A percentile compares a stretch with the other conserved stretches of the same genome.
Evolutionary conservation across 768 basidiomycete genomes (phyloP).

Genomic region (Kwoniella europaea): DNA sequence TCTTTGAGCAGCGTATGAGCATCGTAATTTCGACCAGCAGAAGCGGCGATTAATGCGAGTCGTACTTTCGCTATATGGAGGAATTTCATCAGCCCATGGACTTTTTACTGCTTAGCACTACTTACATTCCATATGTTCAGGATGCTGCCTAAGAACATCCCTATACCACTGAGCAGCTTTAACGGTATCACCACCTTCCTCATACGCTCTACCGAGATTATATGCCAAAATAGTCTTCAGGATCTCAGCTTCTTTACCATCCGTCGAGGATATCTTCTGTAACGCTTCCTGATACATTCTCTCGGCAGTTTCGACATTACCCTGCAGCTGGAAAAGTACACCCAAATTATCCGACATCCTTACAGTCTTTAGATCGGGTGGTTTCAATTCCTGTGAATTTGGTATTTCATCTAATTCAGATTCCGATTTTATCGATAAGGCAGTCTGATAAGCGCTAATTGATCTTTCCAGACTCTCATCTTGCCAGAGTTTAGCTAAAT

Average conservation of each 20-base stretch:
- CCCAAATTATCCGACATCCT: constrained; percentile 81
- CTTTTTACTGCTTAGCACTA: constrained; percentile 23
- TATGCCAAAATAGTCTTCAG: constrained; percentile 83
- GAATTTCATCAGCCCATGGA: constrained; percentile 11
- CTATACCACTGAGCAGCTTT: constrained; percentile 85
- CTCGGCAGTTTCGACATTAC: constrained; percentile 50
- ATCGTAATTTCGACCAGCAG: constrained; percentile 72
- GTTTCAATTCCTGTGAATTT: constrained; percentile 1
- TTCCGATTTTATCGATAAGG: constrained; percentile 67
- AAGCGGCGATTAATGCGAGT: constrained; percentile 77
- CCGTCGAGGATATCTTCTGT: constrained; percentile 37
- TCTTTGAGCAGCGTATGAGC: constrained; percentile 91
- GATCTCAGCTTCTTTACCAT: constrained; percentile 46
- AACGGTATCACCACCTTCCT: constrained; percentile 74
- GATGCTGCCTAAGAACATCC: constrained; percentile 84
- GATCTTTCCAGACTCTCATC: constrained; percentile 77
- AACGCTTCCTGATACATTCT: constrained; percentile 53
- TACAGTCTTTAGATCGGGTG: constrained; percentile 63
- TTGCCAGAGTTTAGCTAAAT: constrained; percentile 88
- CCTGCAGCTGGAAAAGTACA: constrained; percentile 73
- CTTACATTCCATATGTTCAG: constrained; percentile 94
- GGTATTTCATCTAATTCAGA: constrained; percentile 58
- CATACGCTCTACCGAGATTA: constrained; percentile 89
- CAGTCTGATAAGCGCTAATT: constrained; percentile 73
- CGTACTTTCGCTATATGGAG: constrained; percentile 79